Evolutionary conservation across 768 basidiomycete species (phyloP), one percentile per base, ranked within the genome.

Genomic region (Xerocomellus amylosporus): DNA sequence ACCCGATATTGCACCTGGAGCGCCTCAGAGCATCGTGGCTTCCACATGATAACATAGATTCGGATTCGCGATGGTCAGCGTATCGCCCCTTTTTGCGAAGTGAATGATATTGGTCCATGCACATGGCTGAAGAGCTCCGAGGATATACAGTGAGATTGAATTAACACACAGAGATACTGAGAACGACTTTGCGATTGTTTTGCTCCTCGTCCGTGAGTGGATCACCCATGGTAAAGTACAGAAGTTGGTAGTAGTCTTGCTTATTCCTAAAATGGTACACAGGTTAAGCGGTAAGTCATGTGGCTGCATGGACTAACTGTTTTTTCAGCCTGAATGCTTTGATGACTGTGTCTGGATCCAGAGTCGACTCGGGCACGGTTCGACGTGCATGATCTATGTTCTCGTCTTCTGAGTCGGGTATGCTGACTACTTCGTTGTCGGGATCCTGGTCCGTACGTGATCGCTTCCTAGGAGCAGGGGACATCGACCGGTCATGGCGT

Each of bases 231-330:
- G 90, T 87, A 61, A 94, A 93, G 63, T 85, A 88, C 30, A 97
- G 75, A 17, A 96, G 81, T 66, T 97, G 93, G 65, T 90, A 93
- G 42, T 87, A 77, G 54, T 80, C n/a, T n/a, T n/a, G 73, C 60
- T 77, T 63, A 39, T 53, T 59, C 56, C 71, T 71, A 38, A 17
- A 55, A 52, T 14, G 22, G 38, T 15, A 15, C 2, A 20, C 28
- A 45, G 19, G 39, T 49, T 24, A 22, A 52, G 30, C 13, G 17
- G 8, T 40, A 9, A 14, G 26, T 45, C 24, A 44, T 47, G 39
- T 7, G 33, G 4, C 30, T 24, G 19, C 46, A 54, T 44, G n/a
- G 22, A 72, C 79, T 64, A 37, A 81, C 85, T 68, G 74, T 41
- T 66, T 67, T 10, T 75, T 73, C 10, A 87, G 66, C 49, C 84